Evolutionary conservation across 2,329 filamentous ascomycete genomes (phyloP), one percentile per base, ranked within the genome.

Genomic region (Epichloe sibirici): DNA sequence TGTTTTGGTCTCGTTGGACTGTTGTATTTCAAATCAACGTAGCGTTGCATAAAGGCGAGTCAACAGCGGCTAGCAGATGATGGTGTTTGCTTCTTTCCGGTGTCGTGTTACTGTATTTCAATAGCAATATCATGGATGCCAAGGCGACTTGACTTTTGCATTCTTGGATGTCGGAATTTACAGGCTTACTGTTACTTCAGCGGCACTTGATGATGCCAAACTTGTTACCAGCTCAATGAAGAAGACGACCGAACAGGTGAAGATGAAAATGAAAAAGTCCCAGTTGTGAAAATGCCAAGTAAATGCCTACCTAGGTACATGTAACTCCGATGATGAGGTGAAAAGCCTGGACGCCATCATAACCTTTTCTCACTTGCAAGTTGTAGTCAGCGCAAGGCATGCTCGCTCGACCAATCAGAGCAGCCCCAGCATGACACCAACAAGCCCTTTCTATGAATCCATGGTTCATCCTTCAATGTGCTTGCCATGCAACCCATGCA

Each of bases 81-180:
- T 28, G 43, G 35, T 25, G 25, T 51, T 15, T 51, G 28, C 38
- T 35, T 13, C 7, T 42, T 9, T 50, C 34, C 13, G 31, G 48
- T 9, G 31, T 44, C 31, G n/a, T 45, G 8, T 21, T 38, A 28
- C 15, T 17, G 17, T 50, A 28, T 42, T 50, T 28, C 37, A 21
- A 31, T 17, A 45, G 28, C 28, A n/a, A 23, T 45, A 51, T 38
- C n/a, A 51, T 51, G 45, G 40, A 51, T 12, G 49, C 49, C 39
- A 31, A 43, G 49, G 49, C 39, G 34, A 51, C 49, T 44, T 51
- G 31, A 37, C 31, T 17, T 45, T 37, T 45, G 31, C 42, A 35
- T 37, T 31, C 25, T 34, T 42, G 25, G 39, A 49, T 49, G n/a
- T 23, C 4, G 25, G 48, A 21, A 31, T 40, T 35, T 12, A 6